phyloP scores from a whole-genome alignment of 306 rosid genomes.

The Crotalaria pallida region DNA sequence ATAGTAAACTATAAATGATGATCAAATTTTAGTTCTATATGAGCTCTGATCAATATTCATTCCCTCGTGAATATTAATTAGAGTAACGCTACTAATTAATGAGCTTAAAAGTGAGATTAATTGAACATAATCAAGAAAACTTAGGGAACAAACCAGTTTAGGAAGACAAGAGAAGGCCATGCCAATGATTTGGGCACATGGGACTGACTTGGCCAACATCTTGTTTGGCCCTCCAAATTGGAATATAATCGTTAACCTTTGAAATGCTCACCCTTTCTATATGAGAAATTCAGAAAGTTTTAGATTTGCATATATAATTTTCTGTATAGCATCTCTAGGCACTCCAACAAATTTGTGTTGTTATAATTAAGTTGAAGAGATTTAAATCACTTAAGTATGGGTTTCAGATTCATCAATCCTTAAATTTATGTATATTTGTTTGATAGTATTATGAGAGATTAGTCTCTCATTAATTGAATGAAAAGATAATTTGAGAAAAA shows the following conservation, averaged over 20 bases:
- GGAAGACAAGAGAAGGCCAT: constrained; percentile 47
- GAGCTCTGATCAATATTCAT: background rate
- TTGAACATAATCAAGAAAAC: constrained; percentile 11
- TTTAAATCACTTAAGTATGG: no score
- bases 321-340: background rate
- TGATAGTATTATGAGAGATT: no score
- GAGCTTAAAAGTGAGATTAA: background rate
- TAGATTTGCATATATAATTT: no score
- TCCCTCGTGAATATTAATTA: background rate
- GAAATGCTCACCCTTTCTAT: constrained; percentile 26
- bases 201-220: constrained; percentile 25
- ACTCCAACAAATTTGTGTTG: no score
- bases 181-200: constrained; percentile 79
- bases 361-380: no score
- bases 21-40: background rate
- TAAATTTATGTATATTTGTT: no score
- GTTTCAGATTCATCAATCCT: no score
- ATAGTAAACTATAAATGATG: constrained; percentile 7
- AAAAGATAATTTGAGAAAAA: no score
- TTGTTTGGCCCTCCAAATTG: constrained; percentile 11
- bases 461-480: no score
- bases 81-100: constrained; percentile 6
- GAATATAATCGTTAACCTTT: constrained; percentile 29
- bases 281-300: no score
- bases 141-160: background rate